A percentile compares a stretch with the other conserved stretches of the same genome.
Evolutionary conservation across 257 asterid species (phyloP).

Genomic region (Scutellaria minor): DNA sequence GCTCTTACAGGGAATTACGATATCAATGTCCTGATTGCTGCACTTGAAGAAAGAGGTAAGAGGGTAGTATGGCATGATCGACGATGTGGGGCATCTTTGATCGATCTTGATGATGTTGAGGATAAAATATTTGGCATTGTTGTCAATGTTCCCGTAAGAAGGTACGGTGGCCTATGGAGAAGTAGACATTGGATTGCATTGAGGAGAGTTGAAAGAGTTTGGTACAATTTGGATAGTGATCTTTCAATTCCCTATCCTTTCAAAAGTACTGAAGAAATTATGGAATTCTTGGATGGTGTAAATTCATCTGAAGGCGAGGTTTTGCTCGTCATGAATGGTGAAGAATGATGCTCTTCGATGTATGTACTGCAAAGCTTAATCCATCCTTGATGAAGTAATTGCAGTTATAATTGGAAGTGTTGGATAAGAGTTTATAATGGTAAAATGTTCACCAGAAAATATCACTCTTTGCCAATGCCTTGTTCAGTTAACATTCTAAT

Average conservation of each 20-base stretch:
- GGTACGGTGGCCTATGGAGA: slow-evolving; percentile 70
- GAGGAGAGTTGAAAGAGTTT: slow-evolving; percentile 58
- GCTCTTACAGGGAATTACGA: slow-evolving; percentile 83
- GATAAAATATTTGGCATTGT: slow-evolving; percentile 66
- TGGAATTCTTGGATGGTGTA: slow-evolving; percentile 53
- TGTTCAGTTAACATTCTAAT: background rate
- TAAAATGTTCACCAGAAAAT: too few relatives aligned
- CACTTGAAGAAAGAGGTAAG: slow-evolving; percentile 74
- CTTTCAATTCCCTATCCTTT: slow-evolving; percentile 57
- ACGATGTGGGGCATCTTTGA: slow-evolving; percentile 63
- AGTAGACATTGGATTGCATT: slow-evolving; percentile 85
- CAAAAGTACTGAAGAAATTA: slow-evolving; percentile 47
- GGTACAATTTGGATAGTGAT: slow-evolving; percentile 94
- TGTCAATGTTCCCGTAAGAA: slow-evolving; percentile 69
- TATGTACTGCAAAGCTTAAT: too few relatives aligned
- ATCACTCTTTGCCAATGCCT: background rate
- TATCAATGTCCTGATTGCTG: slow-evolving; percentile 77
- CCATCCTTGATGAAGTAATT: too few relatives aligned
- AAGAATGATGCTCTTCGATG: slow-evolving; percentile 26
- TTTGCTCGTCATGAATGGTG: slow-evolving; percentile 63
- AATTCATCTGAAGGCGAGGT: slow-evolving; percentile 65
- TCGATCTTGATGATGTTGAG: slow-evolving; percentile 56
- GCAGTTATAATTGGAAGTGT: too few relatives aligned
- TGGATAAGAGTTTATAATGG: too few relatives aligned
- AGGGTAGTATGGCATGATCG: slow-evolving; percentile 78